Base-by-base conservation (phyloP, 768 basidiomycete genomes). In the Lactarius quietus region DNA sequence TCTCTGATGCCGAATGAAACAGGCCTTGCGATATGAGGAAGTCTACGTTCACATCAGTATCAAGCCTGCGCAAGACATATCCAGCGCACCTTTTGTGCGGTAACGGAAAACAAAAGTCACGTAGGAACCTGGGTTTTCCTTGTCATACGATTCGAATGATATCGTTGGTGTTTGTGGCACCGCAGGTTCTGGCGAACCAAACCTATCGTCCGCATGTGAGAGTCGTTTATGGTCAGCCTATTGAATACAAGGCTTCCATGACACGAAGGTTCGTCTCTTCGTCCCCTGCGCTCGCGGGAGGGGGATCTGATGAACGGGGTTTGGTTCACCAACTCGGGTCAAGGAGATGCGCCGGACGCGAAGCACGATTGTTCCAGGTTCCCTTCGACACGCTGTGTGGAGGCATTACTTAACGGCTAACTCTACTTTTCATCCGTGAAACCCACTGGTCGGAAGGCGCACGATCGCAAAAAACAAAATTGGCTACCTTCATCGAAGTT, bases 81-180 rank as follows among this genome's bases (percentile, higher is more conserved):
- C 20, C 31, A 10, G 28, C 18, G 28, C 28, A 36, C 87, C 84
- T 62, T 74, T 76, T 41, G 84, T 77, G 31, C 86, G 77, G 72
- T 90, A 90, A 45, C 85, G 79, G 72, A 90, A 91, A 3, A 83
- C 77, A 70, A 90, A 90, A 18, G 85, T 83, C 29, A 88, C 85
- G 61, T 81, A 83, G n/a, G 86, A 82, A 4, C 72, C 70, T 8
- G 74, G 74, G 23, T 70, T 64, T 18, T 74, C 72, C 31, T 75
- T 72, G 35, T 83, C 82, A 68, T 83, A 78, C 0, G 85, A 77
- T 57, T 77, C 74, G 12, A 87, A 79, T 3, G 75, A 89, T 12
- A 88, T 90, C 29, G 71, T 69, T 5, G 77, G 76, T 62, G 74
- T 77, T 66, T 85, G 86, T 31, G 74, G 71, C 23, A 8, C 10